phyloP scores from a whole-genome alignment of 2,329 filamentous ascomycete genomes.

The Piedraia hortae region DNA sequence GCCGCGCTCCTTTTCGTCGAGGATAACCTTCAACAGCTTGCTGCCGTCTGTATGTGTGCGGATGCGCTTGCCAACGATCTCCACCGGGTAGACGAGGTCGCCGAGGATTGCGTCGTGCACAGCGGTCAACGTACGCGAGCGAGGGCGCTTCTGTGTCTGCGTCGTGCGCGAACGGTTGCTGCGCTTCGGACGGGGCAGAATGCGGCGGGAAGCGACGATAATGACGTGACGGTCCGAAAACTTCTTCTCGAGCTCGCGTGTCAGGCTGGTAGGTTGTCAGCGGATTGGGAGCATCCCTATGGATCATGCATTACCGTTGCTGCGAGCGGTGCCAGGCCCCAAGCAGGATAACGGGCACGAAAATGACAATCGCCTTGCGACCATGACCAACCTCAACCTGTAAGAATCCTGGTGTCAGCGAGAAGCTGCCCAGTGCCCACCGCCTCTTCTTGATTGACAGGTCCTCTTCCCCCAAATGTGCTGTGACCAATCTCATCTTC shows the following conservation, averaged over 20 bases:
- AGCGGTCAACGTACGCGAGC: conserved; percentile 88
- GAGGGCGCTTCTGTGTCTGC: conserved; percentile 96
- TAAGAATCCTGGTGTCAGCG: conserved; percentile 28
- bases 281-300: conserved; percentile 1
- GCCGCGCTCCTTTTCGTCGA: conserved; percentile 99
- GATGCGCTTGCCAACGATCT: conserved; percentile 98
- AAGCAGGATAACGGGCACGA: conserved; percentile 98
- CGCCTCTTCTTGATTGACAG: conserved; percentile 22
- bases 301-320: conserved; percentile 48
- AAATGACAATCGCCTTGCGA: conserved; percentile 99
- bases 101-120: conserved; percentile 96
- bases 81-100: conserved; percentile 97
- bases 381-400: conserved; percentile 99
- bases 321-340: conserved; percentile 97
- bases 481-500: conserved; percentile 15
- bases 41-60: conserved; percentile 96
- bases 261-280: conserved; percentile 35
- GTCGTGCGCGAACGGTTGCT: conserved; percentile 86
- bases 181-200: conserved; percentile 94
- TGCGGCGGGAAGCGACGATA: conserved; percentile 95
- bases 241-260: conserved; percentile 99
- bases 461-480: background rate
- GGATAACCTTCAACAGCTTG: conserved; percentile 96
- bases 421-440: conserved; percentile 27
- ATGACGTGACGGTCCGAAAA: conserved; percentile 99